phyloP scores from a whole-genome alignment of 371 early-diverging fungal species.

The Mortierella sp. region DNA sequence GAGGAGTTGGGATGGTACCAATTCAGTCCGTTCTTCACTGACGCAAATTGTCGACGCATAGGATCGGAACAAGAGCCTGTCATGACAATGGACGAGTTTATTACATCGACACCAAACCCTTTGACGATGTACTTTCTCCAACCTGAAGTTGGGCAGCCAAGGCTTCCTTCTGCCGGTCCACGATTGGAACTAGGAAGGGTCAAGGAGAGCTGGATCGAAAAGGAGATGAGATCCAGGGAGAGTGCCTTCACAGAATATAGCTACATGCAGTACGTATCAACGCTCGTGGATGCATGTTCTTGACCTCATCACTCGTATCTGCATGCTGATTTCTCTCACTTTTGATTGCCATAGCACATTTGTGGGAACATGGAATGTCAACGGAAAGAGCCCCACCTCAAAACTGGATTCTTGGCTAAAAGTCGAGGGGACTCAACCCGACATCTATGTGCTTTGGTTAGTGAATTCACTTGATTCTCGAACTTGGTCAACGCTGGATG shows the following conservation, averaged over 20 bases:
- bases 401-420: conserved; percentile 76
- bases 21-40: no score
- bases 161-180: conserved; percentile 1
- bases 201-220: conserved; percentile 49
- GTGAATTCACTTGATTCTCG: no score
- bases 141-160: conserved; percentile 30
- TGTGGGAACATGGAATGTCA: conserved; percentile 94
- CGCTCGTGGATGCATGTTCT: no score
- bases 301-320: not conserved
- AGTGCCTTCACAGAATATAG: conserved; percentile 34
- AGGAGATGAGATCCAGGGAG: conserved; percentile 40
- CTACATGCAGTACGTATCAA: conserved; percentile 32
- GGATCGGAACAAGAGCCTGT: not conserved
- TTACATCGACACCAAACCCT: conserved; percentile 29
- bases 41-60: not conserved
- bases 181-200: conserved; percentile 37
- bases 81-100: conserved; percentile 42
- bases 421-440: conserved; percentile 62
- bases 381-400: conserved; percentile 75
- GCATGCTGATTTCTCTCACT: not conserved
- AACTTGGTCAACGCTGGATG: no score
- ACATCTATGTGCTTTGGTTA: conserved; percentile 82
- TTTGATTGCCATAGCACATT: conserved; percentile 63
- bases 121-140: conserved; percentile 45
- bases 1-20: no score